These are phyloP conservation scores for Aureobasidium sp. DNA, from an alignment of 2,329 filamentous ascomycete species.

Conservation along the genomic window DNA sequence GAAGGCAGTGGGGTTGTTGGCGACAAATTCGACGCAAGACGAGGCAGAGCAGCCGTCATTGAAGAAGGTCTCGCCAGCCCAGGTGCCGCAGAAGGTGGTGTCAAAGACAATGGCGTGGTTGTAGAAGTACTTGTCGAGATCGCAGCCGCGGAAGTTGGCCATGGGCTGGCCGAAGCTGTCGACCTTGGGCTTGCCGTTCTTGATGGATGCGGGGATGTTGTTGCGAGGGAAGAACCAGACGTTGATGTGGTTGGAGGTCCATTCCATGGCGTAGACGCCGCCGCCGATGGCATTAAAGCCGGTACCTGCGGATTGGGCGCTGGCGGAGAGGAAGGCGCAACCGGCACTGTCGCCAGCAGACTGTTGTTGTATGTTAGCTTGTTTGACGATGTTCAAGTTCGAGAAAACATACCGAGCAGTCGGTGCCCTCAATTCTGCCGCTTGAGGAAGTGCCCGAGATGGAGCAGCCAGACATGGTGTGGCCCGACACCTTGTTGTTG, in stretches of 20 bases:
- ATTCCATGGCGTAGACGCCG: slow-evolving; percentile 46
- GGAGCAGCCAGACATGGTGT: slow-evolving; percentile 31
- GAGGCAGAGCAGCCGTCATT: slow-evolving; percentile 14
- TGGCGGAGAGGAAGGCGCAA: slow-evolving; percentile 45
- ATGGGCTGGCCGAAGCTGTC: slow-evolving; percentile 52
- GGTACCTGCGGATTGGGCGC: slow-evolving; percentile 24
- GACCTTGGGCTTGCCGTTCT: slow-evolving; percentile 47
- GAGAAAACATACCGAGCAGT: slow-evolving; percentile 41
- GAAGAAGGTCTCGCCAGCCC: slow-evolving; percentile 21
- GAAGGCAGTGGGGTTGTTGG: slow-evolving; percentile 22
- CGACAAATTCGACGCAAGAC: slow-evolving; percentile 22
- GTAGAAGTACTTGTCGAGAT: slow-evolving; percentile 30
- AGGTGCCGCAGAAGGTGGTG: slow-evolving; percentile 35
- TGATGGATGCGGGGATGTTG: slow-evolving; percentile 56
- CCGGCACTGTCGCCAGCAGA: slow-evolving; percentile 31
- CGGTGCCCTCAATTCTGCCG: slow-evolving; percentile 35
- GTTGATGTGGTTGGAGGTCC: slow-evolving; percentile 63
- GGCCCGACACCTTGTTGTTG: slow-evolving; percentile 29
- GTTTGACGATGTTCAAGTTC: too few species aligned
- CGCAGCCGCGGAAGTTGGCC: slow-evolving; percentile 44
- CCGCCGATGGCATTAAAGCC: slow-evolving; percentile 43
- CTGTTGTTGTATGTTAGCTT: slow-evolving; percentile 30
- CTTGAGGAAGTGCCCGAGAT: slow-evolving; percentile 36
- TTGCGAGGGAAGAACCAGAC: slow-evolving; percentile 74
- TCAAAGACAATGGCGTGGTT: slow-evolving; percentile 57